Evolutionary conservation across 1,284 basidiomycete species (phyloP), one percentile per base, ranked within the genome.

Genomic region (Hemileia vastatrix): DNA sequence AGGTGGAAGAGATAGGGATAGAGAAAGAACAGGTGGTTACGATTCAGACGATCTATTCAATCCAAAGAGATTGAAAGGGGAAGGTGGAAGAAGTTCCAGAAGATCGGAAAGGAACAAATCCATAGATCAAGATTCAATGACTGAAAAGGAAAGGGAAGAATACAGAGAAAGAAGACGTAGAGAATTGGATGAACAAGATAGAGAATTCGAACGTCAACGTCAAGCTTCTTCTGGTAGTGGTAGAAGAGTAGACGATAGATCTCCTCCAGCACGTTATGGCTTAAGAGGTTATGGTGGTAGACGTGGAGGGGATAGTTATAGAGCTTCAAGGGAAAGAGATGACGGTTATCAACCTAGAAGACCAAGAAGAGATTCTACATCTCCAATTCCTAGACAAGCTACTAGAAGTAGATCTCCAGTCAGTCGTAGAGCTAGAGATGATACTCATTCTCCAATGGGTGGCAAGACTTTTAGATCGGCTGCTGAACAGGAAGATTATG

Each of bases 401-500:
- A 31, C 24, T 61, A 47, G 27, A 60, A 65, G 33, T 47, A 54
- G 23, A 45, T 45, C 23, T 53, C 59, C 15, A 36, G 32, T 13
- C 33, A 50, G n/a, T 36, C 54, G 18, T 18, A 54, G 40, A n/a
- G 33, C 55, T 44, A 47, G 40, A 32, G 47, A 50, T 57, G 47
- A 50, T 19, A 36, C 36, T 32, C 55, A 47, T 27, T 57, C 55
- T 27, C 55, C 55, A 24, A 40, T 40, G 36, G 23, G 40, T 31
- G 55, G 43, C 21, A 33, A 45, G 19, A 51, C 47, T 44, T 53
- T 53, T 8, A 21, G 36, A 19, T 48, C 45, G 6, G 48, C 36
- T 9, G 56, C 63, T 18, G 70, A 72, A 49, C 64, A 65, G 15
- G 69, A 71, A 6, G 72, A 70, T n/a, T 74, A 75, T 58, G 72